Base-by-base conservation (phyloP, 78 protist species). In the Dictyostelium brefeldianum region DNA sequence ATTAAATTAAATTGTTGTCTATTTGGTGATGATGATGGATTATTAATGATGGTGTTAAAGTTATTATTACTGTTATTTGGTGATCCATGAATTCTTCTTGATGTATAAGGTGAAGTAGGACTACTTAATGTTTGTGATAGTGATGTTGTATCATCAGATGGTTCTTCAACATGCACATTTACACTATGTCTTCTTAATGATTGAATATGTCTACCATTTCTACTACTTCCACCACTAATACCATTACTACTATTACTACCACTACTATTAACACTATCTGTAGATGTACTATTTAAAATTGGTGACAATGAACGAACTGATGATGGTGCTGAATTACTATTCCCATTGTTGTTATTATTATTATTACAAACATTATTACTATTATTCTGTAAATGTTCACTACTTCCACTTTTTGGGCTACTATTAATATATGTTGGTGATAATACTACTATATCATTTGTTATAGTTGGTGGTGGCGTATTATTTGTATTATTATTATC, bases 181-280 rank as follows among this genome's bases (percentile, higher is more conserved):
- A 65, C 73, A 65, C 73, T 65, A 14, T 65, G 73, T 65, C 73
- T 65, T 65, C 73, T 65, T 65, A 65, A 65, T 29, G 73, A 22
- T 14, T n/a, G 20, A 22, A 59, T 20, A 22, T 25, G 1, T 29
- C 9, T 29, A 65, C 73, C 12, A 65, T 27, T 59, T 17, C 29
- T 65, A 29, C 22, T 4, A 4, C 46, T 27, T 27, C 71, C 41
- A 22, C 29, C 73, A 5, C 47, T 18, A 10, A 65, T 18, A 29
- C 47, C 12, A 11, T 14, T 29, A 11, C 17, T 31, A 65, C 43
- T 11, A 25, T 31, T 25, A 5, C 43, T 25, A 51, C 15, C 15
- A 51, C 56, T 4, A 51, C 15, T 51, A 12, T 12, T 51, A 51
- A 51, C 15, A 12, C n/a, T 51, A 14, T 51, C 56, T 51, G 15